phyloP scores from a whole-genome alignment of 2,329 filamentous ascomycete genomes.

The Sporothrix mexicana region DNA sequence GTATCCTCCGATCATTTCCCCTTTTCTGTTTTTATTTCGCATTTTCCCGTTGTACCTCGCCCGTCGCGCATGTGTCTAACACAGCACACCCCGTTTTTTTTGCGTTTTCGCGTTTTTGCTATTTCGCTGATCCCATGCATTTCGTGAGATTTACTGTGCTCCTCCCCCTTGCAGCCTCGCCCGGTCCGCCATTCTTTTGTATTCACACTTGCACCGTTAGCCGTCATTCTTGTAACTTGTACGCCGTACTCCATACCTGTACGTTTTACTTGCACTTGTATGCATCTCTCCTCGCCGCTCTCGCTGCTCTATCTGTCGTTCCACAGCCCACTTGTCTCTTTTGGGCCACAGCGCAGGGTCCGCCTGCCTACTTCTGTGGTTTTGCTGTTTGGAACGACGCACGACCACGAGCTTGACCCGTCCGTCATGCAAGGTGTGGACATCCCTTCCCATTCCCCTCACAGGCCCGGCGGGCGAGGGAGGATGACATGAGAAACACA shows the following conservation, averaged over 20 bases:
- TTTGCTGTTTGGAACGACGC: neutral
- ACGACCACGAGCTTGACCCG: conserved; percentile 26
- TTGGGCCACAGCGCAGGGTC: conserved; percentile 10
- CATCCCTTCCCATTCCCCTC: conserved; percentile 2
- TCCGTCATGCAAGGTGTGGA: conserved; percentile 25
- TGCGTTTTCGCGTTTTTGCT: neutral
- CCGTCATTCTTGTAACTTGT: neutral
- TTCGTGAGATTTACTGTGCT: conserved; percentile 17
- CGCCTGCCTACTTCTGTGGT: neutral
- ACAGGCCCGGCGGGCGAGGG: neutral
- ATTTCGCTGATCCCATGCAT: conserved; percentile 20
- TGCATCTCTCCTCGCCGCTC: neutral
- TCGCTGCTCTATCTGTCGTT: conserved; percentile 10
- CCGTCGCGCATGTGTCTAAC: neutral
- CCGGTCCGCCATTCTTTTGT: conserved; percentile 1
- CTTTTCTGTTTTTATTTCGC: neutral
- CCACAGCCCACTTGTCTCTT: conserved; percentile 18
- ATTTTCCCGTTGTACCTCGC: neutral
- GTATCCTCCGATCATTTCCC: conserved; percentile 1
- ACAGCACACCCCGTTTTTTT: neutral
- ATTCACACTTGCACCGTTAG: neutral
- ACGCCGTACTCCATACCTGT: neutral
- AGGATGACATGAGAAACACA: conserved; percentile 1
- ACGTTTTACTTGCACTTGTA: neutral
- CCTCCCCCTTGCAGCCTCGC: conserved; percentile 28